Evolutionary conservation across 257 asterid genomes (phyloP), one percentile per base, ranked within the genome.

Genomic region (Solanum piurae): DNA sequence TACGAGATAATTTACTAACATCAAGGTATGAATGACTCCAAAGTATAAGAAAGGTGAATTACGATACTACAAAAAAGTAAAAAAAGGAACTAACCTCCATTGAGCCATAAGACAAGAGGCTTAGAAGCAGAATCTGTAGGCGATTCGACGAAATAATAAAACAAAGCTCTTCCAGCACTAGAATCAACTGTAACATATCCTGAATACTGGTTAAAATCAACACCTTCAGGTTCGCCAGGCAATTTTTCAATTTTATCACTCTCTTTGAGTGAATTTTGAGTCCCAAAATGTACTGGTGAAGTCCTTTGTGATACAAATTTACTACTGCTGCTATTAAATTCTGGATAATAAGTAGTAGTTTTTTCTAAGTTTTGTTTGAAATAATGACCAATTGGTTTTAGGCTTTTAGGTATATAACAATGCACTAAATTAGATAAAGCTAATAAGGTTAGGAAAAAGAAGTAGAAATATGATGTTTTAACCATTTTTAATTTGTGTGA

Each of bases 121-220:
- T 90, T 90, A 69, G 82, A 79, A 31, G 88, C 74, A 29, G 93
- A 75, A 80, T 90, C 60, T 12, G 75, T 11, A 1, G 93, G 89
- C 12, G 95, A 91, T 90, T 93, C 93, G 8, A 86, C 93, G 46
- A 93, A 91, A 83, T 92, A 94, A 88, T 93, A 93, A 46, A 92
- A 93, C 84, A 93, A 74, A 29, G 91, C 88, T 84, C 93, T 79
- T 42, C 94, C 95, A 1, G 91, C 90, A 46, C 11, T 55, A 0
- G 88, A 85, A 46, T 93, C 91, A 29, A 94, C 91, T 0, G 95
- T 94, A 10, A 93, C 91, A 80, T 93, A 91, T 13, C 96, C 95
- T 71, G 94, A 75, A 38, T 90, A 94, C 36, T 92, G 95, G 60
- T 89, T 90, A 83, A 94, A 89, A 10, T 91, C 86, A 23, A 91